Evolutionary conservation across 1,284 basidiomycete species (phyloP).

Genomic region (Microbotryum silenes-acaulis): DNA sequence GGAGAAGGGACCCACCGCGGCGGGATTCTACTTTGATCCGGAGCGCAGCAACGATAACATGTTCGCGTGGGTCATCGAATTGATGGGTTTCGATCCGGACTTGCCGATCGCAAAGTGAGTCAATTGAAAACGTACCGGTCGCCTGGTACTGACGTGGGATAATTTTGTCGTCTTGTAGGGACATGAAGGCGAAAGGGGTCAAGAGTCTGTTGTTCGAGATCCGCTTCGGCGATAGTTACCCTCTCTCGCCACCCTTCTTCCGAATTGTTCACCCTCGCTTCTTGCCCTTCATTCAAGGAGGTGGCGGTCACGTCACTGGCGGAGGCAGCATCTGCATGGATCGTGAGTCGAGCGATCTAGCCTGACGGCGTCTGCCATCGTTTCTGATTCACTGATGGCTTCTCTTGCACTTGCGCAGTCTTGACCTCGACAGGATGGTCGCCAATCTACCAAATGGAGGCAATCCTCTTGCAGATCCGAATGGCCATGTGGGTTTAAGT

Average conservation of each 20-base stretch:
- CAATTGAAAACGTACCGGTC: not conserved
- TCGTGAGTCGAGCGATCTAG: too few relatives aligned
- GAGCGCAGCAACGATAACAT: constrained; percentile 25
- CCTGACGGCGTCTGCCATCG: not conserved
- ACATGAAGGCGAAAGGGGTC: constrained; percentile 22
- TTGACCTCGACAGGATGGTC: constrained; percentile 27
- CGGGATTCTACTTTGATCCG: constrained; percentile 32
- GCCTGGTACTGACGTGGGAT: not conserved
- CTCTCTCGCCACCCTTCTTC: constrained; percentile 33
- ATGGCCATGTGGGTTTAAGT: constrained; percentile 21
- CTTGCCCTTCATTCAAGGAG: constrained; percentile 30
- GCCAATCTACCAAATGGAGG: constrained; percentile 21
- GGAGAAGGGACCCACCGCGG: constrained; percentile 11
- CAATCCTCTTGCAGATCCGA: constrained; percentile 29
- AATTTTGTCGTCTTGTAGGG: constrained; percentile 1
- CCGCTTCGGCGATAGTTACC: constrained; percentile 28
- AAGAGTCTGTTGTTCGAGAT: constrained; percentile 26
- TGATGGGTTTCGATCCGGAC: constrained; percentile 14
- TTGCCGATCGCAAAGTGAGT: constrained; percentile 14
- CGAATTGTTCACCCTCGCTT: constrained; percentile 32
- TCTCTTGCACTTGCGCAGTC: constrained; percentile 1
- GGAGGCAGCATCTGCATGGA: constrained; percentile 31
- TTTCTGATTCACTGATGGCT: not conserved
- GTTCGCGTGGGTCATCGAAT: constrained; percentile 32
- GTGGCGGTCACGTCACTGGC: constrained; percentile 29